Base-by-base conservation (phyloP, 2,329 filamentous ascomycete species). In the Daldinia sp. region DNA sequence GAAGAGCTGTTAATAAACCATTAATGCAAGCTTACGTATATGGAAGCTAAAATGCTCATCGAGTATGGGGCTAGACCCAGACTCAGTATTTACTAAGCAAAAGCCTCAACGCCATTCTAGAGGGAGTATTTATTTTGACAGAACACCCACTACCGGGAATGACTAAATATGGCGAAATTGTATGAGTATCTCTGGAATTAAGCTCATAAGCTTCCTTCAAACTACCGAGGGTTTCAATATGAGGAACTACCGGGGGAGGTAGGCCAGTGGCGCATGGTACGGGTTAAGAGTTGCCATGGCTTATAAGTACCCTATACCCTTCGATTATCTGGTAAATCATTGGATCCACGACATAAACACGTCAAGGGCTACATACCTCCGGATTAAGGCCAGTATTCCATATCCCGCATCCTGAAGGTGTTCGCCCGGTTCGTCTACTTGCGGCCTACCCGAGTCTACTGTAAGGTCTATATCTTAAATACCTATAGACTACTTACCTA, bases 381-480 rank as follows among this genome's bases (percentile, higher is more conserved):
- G 46, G 46, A 33, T 51, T 51, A 51, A 51, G 15, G 26, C 6
- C 1, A 33, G 46, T 33, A 33, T n/a, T 15, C 15, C 46, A 12
- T 51, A 51, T 33, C 46, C 26, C 46, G 46, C 46, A 33, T 18
- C 26, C 26, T 51, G 2, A 18, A 51, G 44, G 5, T 33, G 13
- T 33, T 51, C 1, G 15, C 4, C 26, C 23, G 26, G 46, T 10
- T 20, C 26, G 6, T 13, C 26, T 51, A 33, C 46, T 18, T 33
- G 46, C 46, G 28, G 46, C 13, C 46, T 33, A 33, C 26, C 46
- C 26, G 46, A 18, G 46, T 15, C 46, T 7, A 30, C 4, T 9
- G 46, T 48, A 48, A 48, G 44, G 28, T 48, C 44, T 48, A 28
- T 48, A 48, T 48, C 44, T 48, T 23, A 13, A 12, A 18, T 50